Conservation (phyloP, 2,329 filamentous ascomycete species). For the Beauveria pseudobassiana region DNA sequence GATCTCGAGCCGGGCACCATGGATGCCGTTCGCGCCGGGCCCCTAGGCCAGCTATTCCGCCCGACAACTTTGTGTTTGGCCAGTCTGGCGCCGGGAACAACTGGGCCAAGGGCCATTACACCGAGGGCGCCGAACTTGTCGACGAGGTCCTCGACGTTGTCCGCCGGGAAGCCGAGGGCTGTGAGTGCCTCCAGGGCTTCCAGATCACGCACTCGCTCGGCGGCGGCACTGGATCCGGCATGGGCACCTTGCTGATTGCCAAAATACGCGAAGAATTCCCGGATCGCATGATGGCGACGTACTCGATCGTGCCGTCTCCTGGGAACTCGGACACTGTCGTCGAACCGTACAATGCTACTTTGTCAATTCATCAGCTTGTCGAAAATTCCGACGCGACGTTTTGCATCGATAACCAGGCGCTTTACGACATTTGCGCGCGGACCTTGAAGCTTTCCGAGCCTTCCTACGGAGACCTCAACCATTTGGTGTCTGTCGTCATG, state of each 20-base stretch:
- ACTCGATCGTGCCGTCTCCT: slow-evolving; percentile 96
- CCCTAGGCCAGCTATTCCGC: slow-evolving; percentile 98
- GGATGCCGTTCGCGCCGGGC: slow-evolving; percentile 96
- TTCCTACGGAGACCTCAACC: slow-evolving; percentile 97
- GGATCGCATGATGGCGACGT: slow-evolving; percentile 99
- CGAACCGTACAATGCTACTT: slow-evolving; percentile 98
- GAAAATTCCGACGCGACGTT: slow-evolving; percentile 99
- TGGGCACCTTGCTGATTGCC: slow-evolving; percentile 98
- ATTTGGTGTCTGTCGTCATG: slow-evolving; percentile 99
- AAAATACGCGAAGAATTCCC: slow-evolving; percentile 99
- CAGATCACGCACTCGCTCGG: slow-evolving; percentile 99
- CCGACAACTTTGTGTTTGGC: slow-evolving; percentile 99
- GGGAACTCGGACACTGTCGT: slow-evolving; percentile 99
- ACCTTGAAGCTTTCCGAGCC: slow-evolving; percentile 98
- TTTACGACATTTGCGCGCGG: slow-evolving; percentile 99
- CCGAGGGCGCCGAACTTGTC: slow-evolving; percentile 97
- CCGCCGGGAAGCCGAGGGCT: slow-evolving; percentile 96
- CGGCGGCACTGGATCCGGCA: slow-evolving; percentile 99
- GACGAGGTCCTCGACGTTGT: slow-evolving; percentile 97
- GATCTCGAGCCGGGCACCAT: slow-evolving; percentile 99
- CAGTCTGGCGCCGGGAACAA: slow-evolving; percentile 99
- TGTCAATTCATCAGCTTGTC: slow-evolving; percentile 97
- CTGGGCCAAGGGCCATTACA: slow-evolving; percentile 99
- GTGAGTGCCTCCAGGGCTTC: slow-evolving; percentile 99
- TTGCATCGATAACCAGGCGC: slow-evolving; percentile 99